Evolutionary conservation across 1,284 basidiomycete genomes (phyloP), one percentile per base, ranked within the genome.

Genomic region (Butyriboletus appendiculatus): DNA sequence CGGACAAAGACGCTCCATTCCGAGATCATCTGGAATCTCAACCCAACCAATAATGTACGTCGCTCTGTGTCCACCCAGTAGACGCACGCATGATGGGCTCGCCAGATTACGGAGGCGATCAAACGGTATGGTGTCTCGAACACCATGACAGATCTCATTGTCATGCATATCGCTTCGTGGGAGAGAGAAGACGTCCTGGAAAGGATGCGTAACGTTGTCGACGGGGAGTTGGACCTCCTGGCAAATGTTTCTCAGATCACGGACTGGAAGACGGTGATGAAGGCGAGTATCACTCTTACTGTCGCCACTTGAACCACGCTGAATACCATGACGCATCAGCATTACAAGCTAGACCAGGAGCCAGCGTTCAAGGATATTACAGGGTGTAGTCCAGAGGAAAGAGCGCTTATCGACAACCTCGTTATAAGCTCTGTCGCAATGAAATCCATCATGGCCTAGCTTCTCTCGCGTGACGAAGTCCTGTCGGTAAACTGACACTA

Each of bases 101-200:
- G 37, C 30, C 56, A 94, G 92, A 96, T 97, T 52, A 85, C 86
- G 3, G 94, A 97, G 63, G 89, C 90, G 0, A 84, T 97, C 57
- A 80, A 85, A 52, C 81, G 90, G 53, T 95, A 94, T 63, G 94
- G 95, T 5, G 78, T 96, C 4, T 86, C 86, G 0, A 84, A 90
- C 38, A 71, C 68, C 5, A 86, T 82, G n/a, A 79, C 75, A 0
- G 75, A 84, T 11, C 75, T 96, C n/a, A 65, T 94, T 16, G 83
- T 96, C 8, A 86, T 95, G 12, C 80, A 85, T 9, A 79, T 95
- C 34, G 76, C 75, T 7, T 73, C 77, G 11, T 72, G 75, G 16
- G 70, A 72, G n/a, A 51, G 67, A 5, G 55, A 64, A 16, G 67
- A 76, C 34, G 63, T 88, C 14, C 69, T 80, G 59, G 58, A 63